Base-by-base conservation (phyloP, 1,139 yeast genomes). In the Schwanniomyces etchellsii region DNA sequence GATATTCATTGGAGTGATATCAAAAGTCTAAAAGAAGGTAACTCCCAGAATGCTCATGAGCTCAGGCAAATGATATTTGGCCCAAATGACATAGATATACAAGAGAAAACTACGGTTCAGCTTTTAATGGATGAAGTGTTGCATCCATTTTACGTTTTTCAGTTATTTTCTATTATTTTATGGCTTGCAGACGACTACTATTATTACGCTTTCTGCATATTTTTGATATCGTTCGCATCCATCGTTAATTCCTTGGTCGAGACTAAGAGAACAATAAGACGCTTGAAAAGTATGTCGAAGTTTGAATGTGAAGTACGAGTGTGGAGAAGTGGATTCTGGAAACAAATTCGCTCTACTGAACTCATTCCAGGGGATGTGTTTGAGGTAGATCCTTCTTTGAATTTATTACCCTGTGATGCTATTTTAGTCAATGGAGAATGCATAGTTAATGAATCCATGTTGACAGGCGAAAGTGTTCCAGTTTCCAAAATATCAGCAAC, bases 381-480 rank as follows among this genome's bases (percentile, higher is more conserved):
- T 52, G 98, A 93, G 57, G 76, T 93, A 20, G 97, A 89, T 48
- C 95, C 97, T 0, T 74, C 83, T 1, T 62, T 91, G 36, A 46
- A 63, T 3, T 48, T 72, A 1, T 67, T 89, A 31, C 98, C 99
- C 0, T 88, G 96, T 52, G 98, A 93, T 57, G 83, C 95, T 1
- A 57, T 93, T 12, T 63, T 91, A 29, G 59, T 89, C 16, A 77
- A 89, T 28, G 98, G 98, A 32, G 97, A 88, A 50, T 85, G 95
- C 54, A 86, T 91, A 35, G 82, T 89, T 12, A 91, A 91, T 54
- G 97, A 89, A 52, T 83, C 95, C 7, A 89, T 89, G 95, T 70
- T 89, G 20, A 91, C 97, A 0, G 99, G 99, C 24, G 99, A 91
- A 53, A 86, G 96, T 35, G 97, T 91, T 1, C 98, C 99, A 0